Evolutionary conservation across 1,284 basidiomycete species (phyloP), one percentile per base, ranked within the genome.

Genomic region (Heterobasidion parviporum): DNA sequence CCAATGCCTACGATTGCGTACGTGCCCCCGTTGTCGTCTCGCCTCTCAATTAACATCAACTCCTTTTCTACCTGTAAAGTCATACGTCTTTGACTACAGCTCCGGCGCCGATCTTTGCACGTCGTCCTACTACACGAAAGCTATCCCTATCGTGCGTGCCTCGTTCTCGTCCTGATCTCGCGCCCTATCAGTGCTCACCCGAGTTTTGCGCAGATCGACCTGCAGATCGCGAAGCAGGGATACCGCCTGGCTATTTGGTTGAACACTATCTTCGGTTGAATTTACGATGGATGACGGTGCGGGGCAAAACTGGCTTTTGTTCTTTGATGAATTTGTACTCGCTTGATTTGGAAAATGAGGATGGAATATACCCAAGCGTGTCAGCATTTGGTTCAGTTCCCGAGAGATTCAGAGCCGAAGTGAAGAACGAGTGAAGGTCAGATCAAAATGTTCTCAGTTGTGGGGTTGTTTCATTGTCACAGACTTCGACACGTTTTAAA

Each of bases 211-310:
- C 20, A 78, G 75, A 79, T 82, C 56, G 77, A 82, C 59, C 60
- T 70, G 26, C 80, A 82, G 63, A 71, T 82, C 38, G 79, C 80
- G 8, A 81, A 80, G 64, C 75, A 77, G 63, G 79, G 79, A 1
- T 81, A 74, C 63, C 72, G 79, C 15, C 69, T 81, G 45, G 80
- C 78, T 2, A 77, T 76, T 3, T 81, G 79, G 80, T 67, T 81
- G 57, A 80, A 81, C 61, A 74, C 78, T 45, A 67, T 81, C 44
- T 79, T 80, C 57, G 72, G 71, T 55, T 59, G 26, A 41, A 5
- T 12, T 26, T 6, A 26, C 6, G 26, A 26, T 26, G 26, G 5
- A 6, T 26, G 26, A 26, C 26, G 26, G 6, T 26, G 26, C 26
- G 26, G 26, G 26, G 6, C 26, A 26, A 26, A 26, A 26, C 26